These are phyloP conservation scores for Chrysophaeum taylorii DNA, from an alignment of 352 stramenopile genomes.

Conservation along the genomic window DNA sequence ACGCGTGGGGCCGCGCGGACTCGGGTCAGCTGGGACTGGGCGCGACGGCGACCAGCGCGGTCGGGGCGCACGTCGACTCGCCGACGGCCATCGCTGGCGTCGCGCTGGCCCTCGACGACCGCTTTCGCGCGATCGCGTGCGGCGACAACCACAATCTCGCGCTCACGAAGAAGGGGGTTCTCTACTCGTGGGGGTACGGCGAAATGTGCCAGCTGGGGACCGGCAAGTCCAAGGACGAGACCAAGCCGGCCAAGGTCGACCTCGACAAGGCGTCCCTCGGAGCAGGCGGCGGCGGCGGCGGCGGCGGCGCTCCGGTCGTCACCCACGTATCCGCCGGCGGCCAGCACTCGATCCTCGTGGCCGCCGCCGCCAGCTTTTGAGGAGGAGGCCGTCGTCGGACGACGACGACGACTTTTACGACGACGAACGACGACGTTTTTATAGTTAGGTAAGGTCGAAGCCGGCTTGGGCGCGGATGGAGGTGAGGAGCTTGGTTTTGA, in stretches of 20 bases:
- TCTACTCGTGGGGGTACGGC: constrained; percentile 73
- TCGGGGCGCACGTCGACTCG: background rate
- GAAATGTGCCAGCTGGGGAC: constrained; percentile 77
- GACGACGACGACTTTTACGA: too few relatives aligned
- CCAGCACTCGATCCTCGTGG: constrained; percentile 68
- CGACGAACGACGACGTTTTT: too few relatives aligned
- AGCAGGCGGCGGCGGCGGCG: too few relatives aligned
- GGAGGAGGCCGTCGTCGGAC: background rate
- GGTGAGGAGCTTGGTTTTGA: constrained; percentile 74
- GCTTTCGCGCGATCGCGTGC: constrained; percentile 46
- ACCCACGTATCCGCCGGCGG: constrained; percentile 60
- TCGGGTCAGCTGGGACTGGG: constrained; percentile 74
- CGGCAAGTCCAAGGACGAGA: constrained; percentile 64
- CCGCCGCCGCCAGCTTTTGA: constrained; percentile 20
- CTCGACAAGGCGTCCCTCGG: constrained; percentile 29
- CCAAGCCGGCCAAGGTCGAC: constrained; percentile 49
- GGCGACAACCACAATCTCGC: constrained; percentile 73
- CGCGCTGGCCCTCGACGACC: background rate
- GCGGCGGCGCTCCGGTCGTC: constrained; percentile 23
- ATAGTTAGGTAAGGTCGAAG: constrained; percentile 85
- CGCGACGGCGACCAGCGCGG: background rate
- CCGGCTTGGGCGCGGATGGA: constrained; percentile 73
- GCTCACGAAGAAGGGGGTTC: constrained; percentile 51
- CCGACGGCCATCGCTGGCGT: background rate
- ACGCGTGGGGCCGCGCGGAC: constrained; percentile 78